Conservation (phyloP, 129 eudicot species). For the Glebionis coronaria region DNA sequence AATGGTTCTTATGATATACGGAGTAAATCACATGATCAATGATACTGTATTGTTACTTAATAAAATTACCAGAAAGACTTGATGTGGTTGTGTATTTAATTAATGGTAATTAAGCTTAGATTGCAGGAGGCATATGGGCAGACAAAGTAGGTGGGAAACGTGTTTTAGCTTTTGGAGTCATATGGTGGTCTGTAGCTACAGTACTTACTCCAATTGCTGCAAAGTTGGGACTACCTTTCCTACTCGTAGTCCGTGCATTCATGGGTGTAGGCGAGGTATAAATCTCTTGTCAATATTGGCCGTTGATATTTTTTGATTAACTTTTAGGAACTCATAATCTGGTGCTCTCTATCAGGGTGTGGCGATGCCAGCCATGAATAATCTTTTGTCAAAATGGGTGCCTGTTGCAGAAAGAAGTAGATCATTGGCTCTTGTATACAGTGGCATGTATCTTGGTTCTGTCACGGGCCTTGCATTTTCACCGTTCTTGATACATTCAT, state of each 20-base stretch:
- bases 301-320: background rate
- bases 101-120: constrained; percentile 45
- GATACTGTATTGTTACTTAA: too few species aligned
- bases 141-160: constrained; percentile 93
- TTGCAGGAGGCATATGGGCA: constrained; percentile 99
- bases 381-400: constrained; percentile 82
- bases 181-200: constrained; percentile 98
- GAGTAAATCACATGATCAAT: too few species aligned
- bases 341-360: constrained; percentile 58
- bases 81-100: background rate
- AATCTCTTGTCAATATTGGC: background rate
- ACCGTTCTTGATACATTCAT: constrained; percentile 67
- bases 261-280: constrained; percentile 98
- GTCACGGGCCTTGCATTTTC: constrained; percentile 89
- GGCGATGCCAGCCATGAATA: constrained; percentile 95
- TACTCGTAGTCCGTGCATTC: constrained; percentile 84
- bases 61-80: too few species aligned
- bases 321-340: background rate
- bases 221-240: constrained; percentile 79
- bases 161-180: constrained; percentile 83
- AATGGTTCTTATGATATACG: too few species aligned
- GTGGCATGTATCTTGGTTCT: constrained; percentile 93
- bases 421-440: constrained; percentile 80
- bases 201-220: constrained; percentile 89
- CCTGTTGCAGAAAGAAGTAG: constrained; percentile 89